Evolutionary conservation across 805 yeast species (phyloP).

Genomic region (Soucietia sequanensis): DNA sequence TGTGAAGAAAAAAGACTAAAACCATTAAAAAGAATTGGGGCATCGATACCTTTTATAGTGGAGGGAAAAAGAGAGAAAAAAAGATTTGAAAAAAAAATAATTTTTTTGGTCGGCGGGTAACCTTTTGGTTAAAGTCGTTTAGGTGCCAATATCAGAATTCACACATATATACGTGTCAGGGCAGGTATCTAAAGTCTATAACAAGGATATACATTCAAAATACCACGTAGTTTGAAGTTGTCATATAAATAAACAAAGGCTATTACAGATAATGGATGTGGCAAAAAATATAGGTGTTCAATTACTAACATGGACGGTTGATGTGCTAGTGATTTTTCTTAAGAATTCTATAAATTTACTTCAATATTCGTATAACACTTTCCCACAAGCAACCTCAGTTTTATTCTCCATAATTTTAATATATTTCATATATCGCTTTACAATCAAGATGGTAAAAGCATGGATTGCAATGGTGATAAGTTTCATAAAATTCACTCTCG

Average conservation of each 20-base stretch:
- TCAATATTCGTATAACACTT: conserved; percentile 10
- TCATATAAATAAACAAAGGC: too few relatives aligned
- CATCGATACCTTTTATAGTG: conserved; percentile 7
- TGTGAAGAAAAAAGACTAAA: conserved; percentile 11
- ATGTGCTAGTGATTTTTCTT: conserved; percentile 11
- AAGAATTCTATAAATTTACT: conserved; percentile 11
- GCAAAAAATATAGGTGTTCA: conserved; percentile 11
- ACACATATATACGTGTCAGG: too few relatives aligned
- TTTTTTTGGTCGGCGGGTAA: background rate
- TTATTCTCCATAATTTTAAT: conserved; percentile 11
- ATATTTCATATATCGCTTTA: conserved; percentile 18
- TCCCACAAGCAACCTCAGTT: conserved; percentile 18
- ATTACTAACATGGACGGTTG: conserved; percentile 8
- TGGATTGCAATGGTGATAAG: conserved; percentile 21
- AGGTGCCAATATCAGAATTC: too few relatives aligned
- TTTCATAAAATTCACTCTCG: conserved; percentile 16
- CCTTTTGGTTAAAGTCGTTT: background rate
- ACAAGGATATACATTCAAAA: too few relatives aligned
- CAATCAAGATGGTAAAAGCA: conserved; percentile 13
- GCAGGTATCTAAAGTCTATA: too few relatives aligned
- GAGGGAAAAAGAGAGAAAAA: conserved; percentile 1
- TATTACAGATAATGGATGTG: conserved; percentile 4
- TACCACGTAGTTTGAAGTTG: too few relatives aligned
- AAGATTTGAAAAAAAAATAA: background rate
- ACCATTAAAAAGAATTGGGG: conserved; percentile 1